Conservation (phyloP, 108 stramenopile species). For the Mediolabrus comicus region DNA sequence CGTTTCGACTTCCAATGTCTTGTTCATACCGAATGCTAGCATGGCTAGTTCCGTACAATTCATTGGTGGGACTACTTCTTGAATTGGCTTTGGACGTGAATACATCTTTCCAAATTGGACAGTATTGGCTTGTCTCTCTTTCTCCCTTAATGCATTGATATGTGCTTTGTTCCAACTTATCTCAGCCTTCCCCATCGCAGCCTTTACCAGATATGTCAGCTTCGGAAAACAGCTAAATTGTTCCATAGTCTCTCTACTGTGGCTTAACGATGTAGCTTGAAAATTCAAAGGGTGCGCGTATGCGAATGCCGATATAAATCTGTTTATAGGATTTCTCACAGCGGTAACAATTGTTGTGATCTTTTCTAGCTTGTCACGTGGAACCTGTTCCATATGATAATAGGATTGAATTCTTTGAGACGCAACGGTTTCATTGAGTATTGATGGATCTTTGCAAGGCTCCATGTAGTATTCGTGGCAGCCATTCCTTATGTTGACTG, state of each 20-base stretch:
- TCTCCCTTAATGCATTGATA: background rate
- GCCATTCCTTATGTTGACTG: conserved; percentile 52
- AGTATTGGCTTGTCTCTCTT: background rate
- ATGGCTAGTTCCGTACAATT: conserved; percentile 14
- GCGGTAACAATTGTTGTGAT: conserved; percentile 11
- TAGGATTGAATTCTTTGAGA: conserved; percentile 7
- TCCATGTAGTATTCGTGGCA: conserved; percentile 17
- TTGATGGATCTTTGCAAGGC: conserved; percentile 11
- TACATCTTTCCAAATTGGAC: background rate
- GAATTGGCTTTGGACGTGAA: background rate
- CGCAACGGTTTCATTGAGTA: conserved; percentile 1
- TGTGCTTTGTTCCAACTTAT: conserved; percentile 16
- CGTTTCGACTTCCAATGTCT: background rate
- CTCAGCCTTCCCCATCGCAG: conserved; percentile 5
- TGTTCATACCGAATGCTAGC: conserved; percentile 4
- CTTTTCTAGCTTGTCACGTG: background rate
- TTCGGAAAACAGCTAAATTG: conserved; percentile 8
- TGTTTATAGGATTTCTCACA: conserved; percentile 6
- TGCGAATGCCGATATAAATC: conserved; percentile 18
- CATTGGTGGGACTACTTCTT: background rate
- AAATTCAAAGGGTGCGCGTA: conserved; percentile 7
- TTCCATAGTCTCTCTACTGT: background rate
- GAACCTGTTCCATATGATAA: conserved; percentile 12
- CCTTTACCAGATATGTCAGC: conserved; percentile 1
- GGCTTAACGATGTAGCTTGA: background rate